These are phyloP conservation scores for Plantago rigida DNA, from an alignment of 305 asterid species.

Conservation along the genomic window DNA sequence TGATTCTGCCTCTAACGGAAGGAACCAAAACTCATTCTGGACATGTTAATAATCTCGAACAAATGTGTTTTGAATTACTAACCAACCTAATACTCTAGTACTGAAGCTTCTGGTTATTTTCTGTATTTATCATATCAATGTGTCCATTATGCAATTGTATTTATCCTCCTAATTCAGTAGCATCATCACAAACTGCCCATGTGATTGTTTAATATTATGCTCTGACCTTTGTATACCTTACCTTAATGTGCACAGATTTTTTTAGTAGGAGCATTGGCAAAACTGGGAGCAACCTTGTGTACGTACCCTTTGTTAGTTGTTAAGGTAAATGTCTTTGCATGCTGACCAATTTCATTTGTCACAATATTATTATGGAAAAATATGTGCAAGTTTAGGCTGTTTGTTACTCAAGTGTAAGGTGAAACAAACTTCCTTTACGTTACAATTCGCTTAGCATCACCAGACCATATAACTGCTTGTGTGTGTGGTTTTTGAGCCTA, in stretches of 20 bases:
- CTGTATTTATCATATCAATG: not conserved
- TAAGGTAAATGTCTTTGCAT: conserved; percentile 43
- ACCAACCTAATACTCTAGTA: too few species aligned
- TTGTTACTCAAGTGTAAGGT: not conserved
- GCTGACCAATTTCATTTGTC: conserved; percentile 7
- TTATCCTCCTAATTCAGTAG: not conserved
- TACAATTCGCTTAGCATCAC: too few species aligned
- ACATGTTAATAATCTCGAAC: too few species aligned
- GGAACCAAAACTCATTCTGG: too few species aligned
- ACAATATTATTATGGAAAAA: not conserved
- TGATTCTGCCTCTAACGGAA: too few species aligned
- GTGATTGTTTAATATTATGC: not conserved
- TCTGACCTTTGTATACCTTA: conserved; percentile 6
- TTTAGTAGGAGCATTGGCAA: conserved; percentile 74
- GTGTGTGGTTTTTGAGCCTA: too few species aligned
- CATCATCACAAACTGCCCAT: conserved; percentile 13
- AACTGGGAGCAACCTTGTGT: conserved; percentile 82
- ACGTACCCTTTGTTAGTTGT: conserved; percentile 91
- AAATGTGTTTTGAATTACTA: too few species aligned
- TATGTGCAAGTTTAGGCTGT: not conserved
- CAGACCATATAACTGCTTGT: too few species aligned
- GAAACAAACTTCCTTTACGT: too few species aligned
- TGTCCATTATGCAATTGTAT: not conserved
- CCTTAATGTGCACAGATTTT: conserved; percentile 42
- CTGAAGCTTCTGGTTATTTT: not conserved